Evolutionary conservation across 495 filamentous ascomycete genomes (phyloP).

Genomic region (Trichoderma reesei): DNA sequence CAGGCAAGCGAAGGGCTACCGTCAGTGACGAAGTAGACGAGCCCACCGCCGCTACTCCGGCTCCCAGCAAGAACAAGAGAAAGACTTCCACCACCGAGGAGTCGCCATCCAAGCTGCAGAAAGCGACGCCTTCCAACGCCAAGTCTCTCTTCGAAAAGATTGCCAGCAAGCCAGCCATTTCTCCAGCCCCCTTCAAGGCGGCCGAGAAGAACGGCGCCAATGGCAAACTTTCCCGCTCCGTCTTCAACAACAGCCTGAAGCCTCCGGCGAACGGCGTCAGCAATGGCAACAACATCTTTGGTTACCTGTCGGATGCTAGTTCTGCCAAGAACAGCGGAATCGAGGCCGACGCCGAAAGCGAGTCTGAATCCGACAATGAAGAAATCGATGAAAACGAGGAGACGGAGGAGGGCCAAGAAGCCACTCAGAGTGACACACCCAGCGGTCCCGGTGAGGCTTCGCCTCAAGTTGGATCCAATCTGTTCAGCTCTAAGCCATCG

Average conservation of each 20-base stretch:
- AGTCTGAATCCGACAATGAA: conserved; percentile 28
- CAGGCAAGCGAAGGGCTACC: conserved; percentile 37
- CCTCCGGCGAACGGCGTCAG: conserved; percentile 14
- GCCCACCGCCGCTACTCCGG: conserved; percentile 14
- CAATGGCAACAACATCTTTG: conserved; percentile 49
- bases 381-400: conserved; percentile 36
- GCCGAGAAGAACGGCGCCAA: conserved; percentile 8
- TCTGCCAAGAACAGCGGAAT: conserved; percentile 35
- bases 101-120: conserved; percentile 48
- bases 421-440: conserved; percentile 21
- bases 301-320: conserved; percentile 48
- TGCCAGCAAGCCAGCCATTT: conserved; percentile 25
- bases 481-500: conserved; percentile 18
- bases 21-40: conserved; percentile 14
- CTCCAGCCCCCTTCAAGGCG: conserved; percentile 12
- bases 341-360: conserved; percentile 35
- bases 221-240: conserved; percentile 20
- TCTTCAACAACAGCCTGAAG: conserved; percentile 21
- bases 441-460: conserved; percentile 27
- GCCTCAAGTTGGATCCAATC: conserved; percentile 19
- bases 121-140: conserved; percentile 43
- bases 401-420: conserved; percentile 28
- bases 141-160: conserved; percentile 39
- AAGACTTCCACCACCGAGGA: conserved; percentile 33
- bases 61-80: conserved; percentile 32